These are phyloP conservation scores for Zygnema cylindricum DNA, from an alignment of 139 green algal species.

Conservation along the genomic window DNA sequence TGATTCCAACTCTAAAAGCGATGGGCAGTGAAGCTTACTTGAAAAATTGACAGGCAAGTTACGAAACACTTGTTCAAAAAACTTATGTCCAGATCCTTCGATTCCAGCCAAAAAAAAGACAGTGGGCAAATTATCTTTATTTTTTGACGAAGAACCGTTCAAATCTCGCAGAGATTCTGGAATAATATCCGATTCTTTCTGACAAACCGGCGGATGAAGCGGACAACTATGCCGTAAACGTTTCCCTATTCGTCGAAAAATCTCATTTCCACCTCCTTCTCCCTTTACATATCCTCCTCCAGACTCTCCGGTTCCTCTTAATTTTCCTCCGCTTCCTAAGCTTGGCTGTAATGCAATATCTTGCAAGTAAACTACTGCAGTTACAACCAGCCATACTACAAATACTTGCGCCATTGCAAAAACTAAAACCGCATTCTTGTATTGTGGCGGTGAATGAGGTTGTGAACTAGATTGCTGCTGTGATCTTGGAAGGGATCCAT, in stretches of 20 bases:
- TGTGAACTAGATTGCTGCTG: background rate
- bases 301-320: slow-evolving; percentile 9
- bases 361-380: slow-evolving; percentile 31
- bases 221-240: background rate
- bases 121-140: slow-evolving; percentile 12
- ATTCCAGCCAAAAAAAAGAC: slow-evolving; percentile 52
- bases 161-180: slow-evolving; percentile 10
- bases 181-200: background rate
- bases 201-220: background rate
- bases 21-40: slow-evolving; percentile 23
- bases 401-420: slow-evolving; percentile 28
- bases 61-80: slow-evolving; percentile 56
- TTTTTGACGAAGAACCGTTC: background rate
- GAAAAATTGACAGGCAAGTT: slow-evolving; percentile 50
- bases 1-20: too few species aligned
- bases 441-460: slow-evolving; percentile 11
- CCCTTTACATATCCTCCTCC: background rate
- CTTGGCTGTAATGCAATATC: slow-evolving; percentile 21
- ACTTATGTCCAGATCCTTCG: slow-evolving; percentile 47
- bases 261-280: background rate
- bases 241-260: background rate
- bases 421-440: background rate
- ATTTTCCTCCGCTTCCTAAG: background rate
- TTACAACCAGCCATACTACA: slow-evolving; percentile 32
- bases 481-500: background rate